Base-by-base conservation (phyloP, 352 stramenopile species). In the Globisporangium sylvaticum region DNA sequence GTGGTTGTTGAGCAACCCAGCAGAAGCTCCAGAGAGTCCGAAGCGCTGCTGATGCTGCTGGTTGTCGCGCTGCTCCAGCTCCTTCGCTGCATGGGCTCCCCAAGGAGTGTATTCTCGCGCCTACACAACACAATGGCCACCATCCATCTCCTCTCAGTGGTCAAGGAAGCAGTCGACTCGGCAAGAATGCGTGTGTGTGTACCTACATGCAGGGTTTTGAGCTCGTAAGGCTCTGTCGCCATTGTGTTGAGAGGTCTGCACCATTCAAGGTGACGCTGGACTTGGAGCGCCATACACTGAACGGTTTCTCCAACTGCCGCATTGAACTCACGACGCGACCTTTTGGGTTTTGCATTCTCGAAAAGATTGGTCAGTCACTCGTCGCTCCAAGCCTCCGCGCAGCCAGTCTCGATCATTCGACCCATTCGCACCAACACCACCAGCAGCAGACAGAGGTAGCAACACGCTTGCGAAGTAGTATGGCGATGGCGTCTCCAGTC, bases 21-120 rank as follows among this genome's bases (percentile, higher is more conserved):
- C 68, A 18, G 59, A 57, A 0, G 75, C 73, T 0, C 69, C 74
- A 2, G 68, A 70, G 22, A 79, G 52, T 4, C 70, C 71, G 14
- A 65, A 66, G n/a, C n/a, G 22, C 37, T 37, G 29, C 20, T 10
- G 42, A 57, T 78, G 39, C 66, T 77, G 32, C 25, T 62, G 54
- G 29, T 34, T 76, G 65, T 24, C 74, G 20, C 12, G 55, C 58
- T 9, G 66, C 54, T 77, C 71, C 31, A 79, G 53, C 8, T 65
- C 62, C 58, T 59, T 31, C n/a, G 78, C 67, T n/a, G 73, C 78
- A 46, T 90, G 79, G 10, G 58, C 57, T 2, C 75, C 70, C 79
- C 81, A 89, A 15, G 78, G 34, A 2, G 55, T 58, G 34, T 83
- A 89, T 57, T 87, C 74, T 20, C 68, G 69, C 4, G 73, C 70